Percentiles rank a stretch among this genome's conserved stretches.
phyloP scores from a whole-genome alignment of 352 stramenopile species.

The Pythium myriotylum region DNA sequence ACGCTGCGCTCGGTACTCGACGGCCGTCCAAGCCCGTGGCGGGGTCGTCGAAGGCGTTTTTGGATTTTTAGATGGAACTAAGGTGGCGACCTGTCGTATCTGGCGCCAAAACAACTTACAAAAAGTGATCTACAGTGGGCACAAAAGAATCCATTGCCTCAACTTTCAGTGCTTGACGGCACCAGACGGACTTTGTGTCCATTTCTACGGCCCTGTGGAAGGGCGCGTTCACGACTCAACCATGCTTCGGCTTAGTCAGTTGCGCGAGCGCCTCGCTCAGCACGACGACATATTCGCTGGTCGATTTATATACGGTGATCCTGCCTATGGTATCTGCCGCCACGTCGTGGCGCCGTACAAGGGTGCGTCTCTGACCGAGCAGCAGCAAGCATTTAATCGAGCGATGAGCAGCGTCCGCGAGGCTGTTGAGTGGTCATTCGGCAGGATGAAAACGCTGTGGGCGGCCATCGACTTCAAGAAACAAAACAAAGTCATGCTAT shows the following conservation, averaged over 20 bases:
- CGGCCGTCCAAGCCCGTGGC: too few species aligned
- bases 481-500: conserved; percentile 7
- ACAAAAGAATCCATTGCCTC: conserved; percentile 29
- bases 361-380: neutral
- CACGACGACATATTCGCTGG: neutral
- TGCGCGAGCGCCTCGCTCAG: neutral
- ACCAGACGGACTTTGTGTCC: conserved; percentile 23
- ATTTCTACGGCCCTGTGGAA: conserved; percentile 24
- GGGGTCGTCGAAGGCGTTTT: too few species aligned
- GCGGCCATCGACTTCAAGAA: conserved; percentile 20
- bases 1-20: too few species aligned
- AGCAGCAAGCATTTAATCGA: conserved; percentile 14
- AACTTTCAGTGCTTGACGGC: conserved; percentile 24
- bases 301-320: conserved; percentile 22
- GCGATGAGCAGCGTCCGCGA: conserved; percentile 18
- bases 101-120: neutral
- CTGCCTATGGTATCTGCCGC: conserved; percentile 17
- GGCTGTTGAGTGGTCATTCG: conserved; percentile 25
- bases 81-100: conserved; percentile 19
- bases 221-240: conserved; percentile 19
- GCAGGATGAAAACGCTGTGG: conserved; percentile 22
- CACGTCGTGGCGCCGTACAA: conserved; percentile 19
- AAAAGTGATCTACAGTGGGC: conserved; percentile 7
- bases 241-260: conserved; percentile 15
- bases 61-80: conserved; percentile 24